phyloP scores from a whole-genome alignment of 352 stramenopile species.

The Synura sp. region DNA sequence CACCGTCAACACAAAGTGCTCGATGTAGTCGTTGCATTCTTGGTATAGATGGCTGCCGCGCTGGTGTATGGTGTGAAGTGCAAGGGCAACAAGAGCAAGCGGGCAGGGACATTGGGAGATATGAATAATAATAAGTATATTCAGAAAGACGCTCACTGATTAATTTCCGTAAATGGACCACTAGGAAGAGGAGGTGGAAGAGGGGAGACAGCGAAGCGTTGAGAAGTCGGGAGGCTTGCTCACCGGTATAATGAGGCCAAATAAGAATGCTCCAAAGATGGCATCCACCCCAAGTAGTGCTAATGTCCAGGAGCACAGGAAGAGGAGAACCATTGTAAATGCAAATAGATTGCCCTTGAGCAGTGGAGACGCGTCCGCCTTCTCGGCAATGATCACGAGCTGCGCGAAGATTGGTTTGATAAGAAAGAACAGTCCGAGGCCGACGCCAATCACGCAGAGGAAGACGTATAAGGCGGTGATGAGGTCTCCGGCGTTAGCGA shows the following conservation, averaged over 20 bases:
- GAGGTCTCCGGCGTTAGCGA: constrained; percentile 40
- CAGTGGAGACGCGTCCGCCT: not conserved
- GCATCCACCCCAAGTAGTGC: constrained; percentile 25
- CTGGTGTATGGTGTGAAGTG: too few relatives aligned
- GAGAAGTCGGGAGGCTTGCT: too few relatives aligned
- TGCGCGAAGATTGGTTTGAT: constrained; percentile 3
- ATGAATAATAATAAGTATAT: too few relatives aligned
- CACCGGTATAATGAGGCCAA: constrained; percentile 43
- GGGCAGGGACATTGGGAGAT: too few relatives aligned
- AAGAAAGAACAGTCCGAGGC: constrained; percentile 2
- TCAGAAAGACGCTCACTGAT: too few relatives aligned
- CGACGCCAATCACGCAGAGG: not conserved
- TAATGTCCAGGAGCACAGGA: not conserved
- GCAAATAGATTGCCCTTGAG: not conserved
- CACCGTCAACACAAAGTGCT: constrained; percentile 30
- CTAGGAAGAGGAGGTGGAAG: too few relatives aligned
- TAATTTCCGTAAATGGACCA: too few relatives aligned
- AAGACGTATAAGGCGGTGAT: constrained; percentile 24
- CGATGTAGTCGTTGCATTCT: constrained; percentile 37
- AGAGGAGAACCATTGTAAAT: not conserved
- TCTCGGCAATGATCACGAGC: not conserved
- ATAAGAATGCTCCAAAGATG: constrained; percentile 44
- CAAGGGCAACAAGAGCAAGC: too few relatives aligned
- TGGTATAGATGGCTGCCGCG: not conserved
- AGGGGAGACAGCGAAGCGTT: too few relatives aligned